Conservation (phyloP, 495 filamentous ascomycete species). For the Daldinia concentrica region DNA sequence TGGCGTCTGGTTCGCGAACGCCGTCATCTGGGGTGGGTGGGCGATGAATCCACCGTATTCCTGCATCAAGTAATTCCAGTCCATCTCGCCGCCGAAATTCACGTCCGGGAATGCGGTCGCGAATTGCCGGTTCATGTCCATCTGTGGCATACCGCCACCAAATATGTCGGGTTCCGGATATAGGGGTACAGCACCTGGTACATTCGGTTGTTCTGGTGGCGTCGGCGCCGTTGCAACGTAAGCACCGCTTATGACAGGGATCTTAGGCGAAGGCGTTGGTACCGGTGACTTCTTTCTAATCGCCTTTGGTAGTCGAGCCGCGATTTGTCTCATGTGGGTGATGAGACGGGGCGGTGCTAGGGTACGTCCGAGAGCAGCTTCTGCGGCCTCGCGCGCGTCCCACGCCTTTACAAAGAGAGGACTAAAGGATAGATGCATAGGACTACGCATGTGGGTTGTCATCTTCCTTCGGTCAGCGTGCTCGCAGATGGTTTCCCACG, state of each 20-base stretch:
- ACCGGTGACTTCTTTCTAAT: conserved; percentile 38
- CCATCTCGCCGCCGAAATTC: conserved; percentile 54
- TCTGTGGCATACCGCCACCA: conserved; percentile 30
- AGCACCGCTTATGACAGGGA: conserved; percentile 39
- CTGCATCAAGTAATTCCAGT: conserved; percentile 57
- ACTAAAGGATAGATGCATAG: conserved; percentile 62
- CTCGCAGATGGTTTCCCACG: conserved; percentile 60
- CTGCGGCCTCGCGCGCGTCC: conserved; percentile 59
- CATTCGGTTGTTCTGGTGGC: conserved; percentile 20
- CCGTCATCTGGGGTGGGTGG: conserved; percentile 30
- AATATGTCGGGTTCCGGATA: conserved; percentile 42
- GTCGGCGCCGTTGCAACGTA: conserved; percentile 34
- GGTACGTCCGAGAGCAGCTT: conserved; percentile 52
- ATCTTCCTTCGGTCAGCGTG: conserved; percentile 59
- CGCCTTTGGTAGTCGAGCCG: conserved; percentile 38
- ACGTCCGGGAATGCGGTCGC: conserved; percentile 48
- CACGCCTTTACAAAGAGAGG: conserved; percentile 63
- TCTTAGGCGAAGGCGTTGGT: conserved; percentile 46
- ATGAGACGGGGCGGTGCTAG: conserved; percentile 55
- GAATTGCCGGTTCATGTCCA: conserved; percentile 44
- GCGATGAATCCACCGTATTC: conserved; percentile 52
- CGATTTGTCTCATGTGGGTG: conserved; percentile 50
- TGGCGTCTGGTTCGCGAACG: conserved; percentile 35
- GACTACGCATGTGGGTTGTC: conserved; percentile 54
- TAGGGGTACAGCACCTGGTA: conserved; percentile 32